These are phyloP conservation scores for Sonneratia caseolaris DNA, from an alignment of 345 rosid species.

Conservation along the genomic window DNA sequence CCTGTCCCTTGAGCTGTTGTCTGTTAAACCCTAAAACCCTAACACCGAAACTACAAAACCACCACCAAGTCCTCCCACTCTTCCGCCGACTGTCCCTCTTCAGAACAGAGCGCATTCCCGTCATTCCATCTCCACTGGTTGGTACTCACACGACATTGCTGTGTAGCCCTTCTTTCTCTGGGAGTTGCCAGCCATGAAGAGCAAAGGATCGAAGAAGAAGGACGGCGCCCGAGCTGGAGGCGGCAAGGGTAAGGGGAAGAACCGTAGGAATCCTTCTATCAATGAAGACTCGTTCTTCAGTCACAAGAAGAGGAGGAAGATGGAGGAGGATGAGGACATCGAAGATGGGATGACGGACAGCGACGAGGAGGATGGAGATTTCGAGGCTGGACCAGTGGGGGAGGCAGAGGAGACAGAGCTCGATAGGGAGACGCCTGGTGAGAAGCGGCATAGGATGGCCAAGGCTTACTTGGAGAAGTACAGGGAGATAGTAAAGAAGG, in stretches of 20 bases:
- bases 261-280: slow-evolving; percentile 8
- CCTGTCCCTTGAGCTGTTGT: not conserved
- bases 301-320: slow-evolving; percentile 17
- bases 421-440: slow-evolving; percentile 62
- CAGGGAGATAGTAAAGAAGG: slow-evolving; percentile 31
- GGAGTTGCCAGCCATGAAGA: slow-evolving; percentile 7
- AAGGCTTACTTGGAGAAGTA: slow-evolving; percentile 32
- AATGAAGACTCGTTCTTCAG: slow-evolving; percentile 15
- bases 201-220: slow-evolving; percentile 6
- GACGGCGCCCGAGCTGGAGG: not conserved
- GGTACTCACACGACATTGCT: not conserved
- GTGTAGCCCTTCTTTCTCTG: not conserved
- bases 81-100: not conserved
- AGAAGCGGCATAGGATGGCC: slow-evolving; percentile 65
- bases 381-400: slow-evolving; percentile 17
- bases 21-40: slow-evolving; percentile 15
- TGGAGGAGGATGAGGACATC: slow-evolving; percentile 2
- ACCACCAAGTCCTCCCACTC: not conserved
- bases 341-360: slow-evolving; percentile 9
- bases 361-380: slow-evolving; percentile 1
- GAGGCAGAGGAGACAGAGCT: slow-evolving; percentile 28
- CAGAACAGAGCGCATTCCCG: not conserved
- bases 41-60: not conserved
- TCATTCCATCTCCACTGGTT: not conserved
- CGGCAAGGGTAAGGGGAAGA: not conserved